Evolutionary conservation across 768 basidiomycete genomes (phyloP).

Genomic region (Coprinellus micaceus): DNA sequence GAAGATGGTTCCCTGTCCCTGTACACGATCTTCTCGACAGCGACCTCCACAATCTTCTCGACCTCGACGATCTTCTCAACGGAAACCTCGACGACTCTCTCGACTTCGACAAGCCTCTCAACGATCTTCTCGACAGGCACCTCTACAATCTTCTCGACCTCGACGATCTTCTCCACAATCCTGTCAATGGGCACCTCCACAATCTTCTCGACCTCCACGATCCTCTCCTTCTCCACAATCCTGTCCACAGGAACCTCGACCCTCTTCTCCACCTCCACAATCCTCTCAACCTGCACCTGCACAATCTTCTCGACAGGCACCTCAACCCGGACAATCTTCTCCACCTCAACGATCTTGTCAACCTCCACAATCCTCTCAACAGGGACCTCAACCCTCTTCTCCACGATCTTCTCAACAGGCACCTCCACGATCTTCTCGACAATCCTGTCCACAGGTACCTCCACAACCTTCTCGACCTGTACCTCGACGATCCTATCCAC

Average conservation of each 20-base stretch:
- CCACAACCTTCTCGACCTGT: not conserved
- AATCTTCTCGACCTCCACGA: constrained; percentile 1
- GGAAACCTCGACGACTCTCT: not conserved
- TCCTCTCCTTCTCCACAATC: constrained; percentile 25
- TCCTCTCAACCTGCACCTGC: not conserved
- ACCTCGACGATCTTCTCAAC: not conserved
- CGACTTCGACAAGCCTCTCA: constrained; percentile 7
- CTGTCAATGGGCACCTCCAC: constrained; percentile 7
- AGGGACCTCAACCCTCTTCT: constrained; percentile 6
- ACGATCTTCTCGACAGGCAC: not conserved
- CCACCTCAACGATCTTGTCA: constrained; percentile 1
- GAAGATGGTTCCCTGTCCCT: not conserved
- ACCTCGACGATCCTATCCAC: constrained; percentile 2
- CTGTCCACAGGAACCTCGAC: constrained; percentile 2
- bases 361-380: constrained; percentile 11
- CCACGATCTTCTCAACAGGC: constrained; percentile 37
- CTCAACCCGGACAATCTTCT: constrained; percentile 8
- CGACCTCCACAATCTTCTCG: not conserved
- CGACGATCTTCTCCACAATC: constrained; percentile 7
- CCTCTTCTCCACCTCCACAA: not conserved
- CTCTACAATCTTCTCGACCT: constrained; percentile 2
- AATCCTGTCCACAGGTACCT: constrained; percentile 9
- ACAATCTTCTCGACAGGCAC: not conserved
- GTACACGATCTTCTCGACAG: constrained; percentile 1
- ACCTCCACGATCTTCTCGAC: constrained; percentile 28